These are phyloP conservation scores for Beauveria rudraprayagi DNA, from an alignment of 2,329 filamentous ascomycete species.

Conservation along the genomic window DNA sequence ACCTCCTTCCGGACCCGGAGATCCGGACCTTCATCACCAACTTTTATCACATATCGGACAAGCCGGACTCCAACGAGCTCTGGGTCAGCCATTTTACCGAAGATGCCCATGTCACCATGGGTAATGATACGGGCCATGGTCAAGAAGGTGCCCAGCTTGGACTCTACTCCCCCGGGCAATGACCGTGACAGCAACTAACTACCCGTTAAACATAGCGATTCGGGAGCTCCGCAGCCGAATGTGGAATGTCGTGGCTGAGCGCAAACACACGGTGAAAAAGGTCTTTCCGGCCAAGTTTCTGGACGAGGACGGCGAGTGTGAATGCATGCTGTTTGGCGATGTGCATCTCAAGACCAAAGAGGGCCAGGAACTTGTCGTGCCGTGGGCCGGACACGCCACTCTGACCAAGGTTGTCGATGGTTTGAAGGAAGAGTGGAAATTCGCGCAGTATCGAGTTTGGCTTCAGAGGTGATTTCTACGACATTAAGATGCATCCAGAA, in stretches of 20 bases:
- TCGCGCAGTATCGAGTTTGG: constrained; percentile 26
- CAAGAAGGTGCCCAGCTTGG: constrained; percentile 22
- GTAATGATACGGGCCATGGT: constrained; percentile 30
- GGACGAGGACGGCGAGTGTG: constrained; percentile 19
- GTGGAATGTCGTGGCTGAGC: constrained; percentile 33
- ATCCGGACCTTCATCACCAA: constrained; percentile 31
- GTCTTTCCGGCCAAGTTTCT: constrained; percentile 33
- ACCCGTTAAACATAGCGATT: constrained; percentile 26
- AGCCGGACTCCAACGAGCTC: constrained; percentile 30
- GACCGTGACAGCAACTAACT: neutral
- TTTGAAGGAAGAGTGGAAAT: constrained; percentile 24
- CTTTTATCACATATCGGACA: constrained; percentile 39
- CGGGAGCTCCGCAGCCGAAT: constrained; percentile 31
- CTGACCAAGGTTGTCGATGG: constrained; percentile 19
- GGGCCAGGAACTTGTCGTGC: constrained; percentile 18
- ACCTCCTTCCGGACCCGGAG: constrained; percentile 22
- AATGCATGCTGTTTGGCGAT: constrained; percentile 28
- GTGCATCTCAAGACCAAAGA: constrained; percentile 21
- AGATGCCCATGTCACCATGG: constrained; percentile 35
- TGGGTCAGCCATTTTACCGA: constrained; percentile 36
- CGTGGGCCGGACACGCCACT: constrained; percentile 26
- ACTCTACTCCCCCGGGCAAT: neutral
- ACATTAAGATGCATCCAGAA: neutral
- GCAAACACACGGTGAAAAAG: constrained; percentile 33
- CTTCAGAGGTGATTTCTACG: constrained; percentile 17